phyloP scores from a whole-genome alignment of 495 filamentous ascomycete genomes.

The Hypoxylon subgilvum region DNA sequence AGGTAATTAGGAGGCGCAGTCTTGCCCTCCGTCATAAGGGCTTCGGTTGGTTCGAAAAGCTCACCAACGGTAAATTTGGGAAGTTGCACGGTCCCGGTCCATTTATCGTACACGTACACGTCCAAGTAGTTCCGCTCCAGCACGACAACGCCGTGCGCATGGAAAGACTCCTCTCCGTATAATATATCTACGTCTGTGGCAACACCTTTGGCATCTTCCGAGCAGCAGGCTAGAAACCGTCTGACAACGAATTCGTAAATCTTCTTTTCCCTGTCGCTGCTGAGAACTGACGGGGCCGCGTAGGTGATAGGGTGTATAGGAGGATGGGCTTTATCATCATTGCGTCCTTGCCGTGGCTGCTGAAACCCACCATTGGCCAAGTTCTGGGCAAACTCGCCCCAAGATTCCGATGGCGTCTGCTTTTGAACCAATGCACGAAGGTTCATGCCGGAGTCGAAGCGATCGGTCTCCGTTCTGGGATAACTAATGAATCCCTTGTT shows the following conservation, averaged over 20 bases:
- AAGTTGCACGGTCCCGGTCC: slow-evolving; percentile 84
- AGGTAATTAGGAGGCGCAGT: slow-evolving; percentile 83
- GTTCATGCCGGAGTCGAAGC: slow-evolving; percentile 91
- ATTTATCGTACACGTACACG: slow-evolving; percentile 94
- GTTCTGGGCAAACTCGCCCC: slow-evolving; percentile 83
- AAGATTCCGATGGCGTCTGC: slow-evolving; percentile 73
- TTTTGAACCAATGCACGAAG: slow-evolving; percentile 80
- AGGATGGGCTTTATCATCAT: slow-evolving; percentile 96
- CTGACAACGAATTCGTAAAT: slow-evolving; percentile 95
- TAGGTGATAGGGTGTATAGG: slow-evolving; percentile 93
- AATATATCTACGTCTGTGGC: slow-evolving; percentile 81
- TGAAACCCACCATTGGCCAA: slow-evolving; percentile 80
- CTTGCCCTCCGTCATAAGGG: slow-evolving; percentile 84
- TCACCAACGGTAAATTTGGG: slow-evolving; percentile 80
- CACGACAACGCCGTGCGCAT: slow-evolving; percentile 81
- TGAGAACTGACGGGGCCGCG: slow-evolving; percentile 66
- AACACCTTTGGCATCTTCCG: slow-evolving; percentile 87
- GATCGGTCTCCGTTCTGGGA: slow-evolving; percentile 94
- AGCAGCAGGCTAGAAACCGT: slow-evolving; percentile 94
- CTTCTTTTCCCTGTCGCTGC: slow-evolving; percentile 67
- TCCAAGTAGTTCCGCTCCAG: slow-evolving; percentile 90
- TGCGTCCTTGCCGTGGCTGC: slow-evolving; percentile 77
- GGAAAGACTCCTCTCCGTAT: slow-evolving; percentile 85
- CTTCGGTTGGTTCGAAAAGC: slow-evolving; percentile 85
- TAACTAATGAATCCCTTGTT: slow-evolving; percentile 96